Base-by-base conservation (phyloP, 1,139 yeast genomes). In the Yamadazyma epiphylla region DNA sequence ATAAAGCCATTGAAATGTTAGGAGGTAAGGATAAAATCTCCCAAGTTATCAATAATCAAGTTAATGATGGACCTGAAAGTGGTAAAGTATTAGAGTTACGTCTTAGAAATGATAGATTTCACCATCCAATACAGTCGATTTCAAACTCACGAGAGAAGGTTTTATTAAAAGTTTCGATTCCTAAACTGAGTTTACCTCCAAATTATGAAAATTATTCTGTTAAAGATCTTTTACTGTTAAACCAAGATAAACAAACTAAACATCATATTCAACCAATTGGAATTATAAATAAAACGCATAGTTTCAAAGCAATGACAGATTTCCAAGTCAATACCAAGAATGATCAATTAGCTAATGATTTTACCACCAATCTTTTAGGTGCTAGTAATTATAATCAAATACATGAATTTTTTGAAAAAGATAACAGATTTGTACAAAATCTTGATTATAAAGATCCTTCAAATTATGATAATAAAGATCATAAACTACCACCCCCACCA, bases 401-500 rank as follows among this genome's bases (percentile, higher is more conserved):
- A 26, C 63, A 71, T n/a, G 36, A 57, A 5, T 64, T 63, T 33
- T 67, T 77, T 28, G 64, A 64, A 12, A 40, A 51, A 11, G 70
- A 70, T 30, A 50, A 58, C 9, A 42, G 46, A 15, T 54, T 65
- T 46, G 54, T 60, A 27, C 55, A 55, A 23, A 49, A 60, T 13
- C 33, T 45, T 16, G 74, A 65, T 46, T 58, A 49, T 36, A 51
- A 51, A 29, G 49, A 58, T 16, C 35, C 42, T 4, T 41, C 47
- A 28, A 37, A 48, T 26, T 54, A 57, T 41, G 44, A 60, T 13
- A 66, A 70, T 46, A 52, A 56, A 25, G 76, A 78, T 42, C 73
- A 78, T 39, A 86, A 85, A 38, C 52, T 89, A 14, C 81, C 94
- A 2, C 96, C 97, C 0, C 95, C 96, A 2, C 91, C 96, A 1